These are phyloP conservation scores for Torrubiellomyces zombiae DNA, from an alignment of 2,329 filamentous ascomycete species.

Conservation along the genomic window DNA sequence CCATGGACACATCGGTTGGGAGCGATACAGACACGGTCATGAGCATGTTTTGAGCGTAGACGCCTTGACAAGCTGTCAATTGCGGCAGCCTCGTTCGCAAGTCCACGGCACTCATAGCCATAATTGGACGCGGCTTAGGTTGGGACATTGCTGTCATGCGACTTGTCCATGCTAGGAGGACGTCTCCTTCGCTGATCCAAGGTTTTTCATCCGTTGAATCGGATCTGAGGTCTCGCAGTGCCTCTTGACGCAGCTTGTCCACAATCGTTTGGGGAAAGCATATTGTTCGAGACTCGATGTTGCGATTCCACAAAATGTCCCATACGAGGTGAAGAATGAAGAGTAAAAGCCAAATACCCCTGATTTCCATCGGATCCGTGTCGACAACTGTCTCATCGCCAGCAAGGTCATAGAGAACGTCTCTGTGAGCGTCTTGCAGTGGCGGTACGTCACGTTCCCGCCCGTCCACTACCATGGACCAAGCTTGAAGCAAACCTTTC, in stretches of 20 bases:
- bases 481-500: slow-evolving; percentile 23
- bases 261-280: slow-evolving; percentile 20
- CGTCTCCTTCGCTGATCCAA: slow-evolving; percentile 29
- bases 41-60: slow-evolving; percentile 13
- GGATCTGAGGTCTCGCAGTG: slow-evolving; percentile 14
- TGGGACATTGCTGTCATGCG: slow-evolving; percentile 8
- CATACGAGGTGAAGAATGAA: slow-evolving; percentile 19
- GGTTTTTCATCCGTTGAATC: not conserved
- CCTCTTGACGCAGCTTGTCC: slow-evolving; percentile 12
- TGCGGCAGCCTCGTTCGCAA: slow-evolving; percentile 10
- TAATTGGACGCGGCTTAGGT: slow-evolving; percentile 8
- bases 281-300: slow-evolving; percentile 18
- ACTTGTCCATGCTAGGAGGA: slow-evolving; percentile 24
- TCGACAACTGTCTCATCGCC: not conserved
- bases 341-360: slow-evolving; percentile 10
- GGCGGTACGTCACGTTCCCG: slow-evolving; percentile 22
- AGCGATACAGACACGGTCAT: slow-evolving; percentile 8
- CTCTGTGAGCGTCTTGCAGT: slow-evolving; percentile 16
- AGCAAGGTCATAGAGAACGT: slow-evolving; percentile 13
- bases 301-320: slow-evolving; percentile 14
- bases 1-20: slow-evolving; percentile 10
- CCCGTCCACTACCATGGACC: slow-evolving; percentile 27
- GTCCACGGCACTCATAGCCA: slow-evolving; percentile 11
- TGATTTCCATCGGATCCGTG: slow-evolving; percentile 8
- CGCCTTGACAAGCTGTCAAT: slow-evolving; percentile 5